A percentile compares a stretch with the other conserved stretches of the same genome.
Conservation (phyloP, 495 filamentous ascomycete genomes). For the Penicillium taxi region DNA sequence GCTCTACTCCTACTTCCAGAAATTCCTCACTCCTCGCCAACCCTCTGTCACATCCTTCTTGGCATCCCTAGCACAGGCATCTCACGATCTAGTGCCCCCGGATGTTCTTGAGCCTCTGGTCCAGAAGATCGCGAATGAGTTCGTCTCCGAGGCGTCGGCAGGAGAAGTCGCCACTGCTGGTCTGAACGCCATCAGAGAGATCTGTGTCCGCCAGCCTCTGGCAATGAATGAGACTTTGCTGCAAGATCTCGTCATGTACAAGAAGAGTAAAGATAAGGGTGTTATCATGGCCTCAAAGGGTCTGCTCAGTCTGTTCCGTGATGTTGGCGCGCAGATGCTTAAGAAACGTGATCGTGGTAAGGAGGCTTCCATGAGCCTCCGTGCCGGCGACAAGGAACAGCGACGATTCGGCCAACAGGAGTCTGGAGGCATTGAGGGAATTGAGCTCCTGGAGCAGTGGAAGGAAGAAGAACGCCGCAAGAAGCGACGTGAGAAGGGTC, state of each 20-base stretch:
- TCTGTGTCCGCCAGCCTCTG: slow-evolving; percentile 83
- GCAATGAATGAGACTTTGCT: slow-evolving; percentile 92
- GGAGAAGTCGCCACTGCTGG: slow-evolving; percentile 87
- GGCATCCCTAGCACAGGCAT: slow-evolving; percentile 83
- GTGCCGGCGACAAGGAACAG: slow-evolving; percentile 58
- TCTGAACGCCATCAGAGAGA: slow-evolving; percentile 88
- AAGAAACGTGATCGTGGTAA: slow-evolving; percentile 87
- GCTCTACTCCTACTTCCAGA: slow-evolving; percentile 81
- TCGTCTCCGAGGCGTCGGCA: slow-evolving; percentile 90
- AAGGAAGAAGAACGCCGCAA: slow-evolving; percentile 80
- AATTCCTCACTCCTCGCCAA: slow-evolving; percentile 81
- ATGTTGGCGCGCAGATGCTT: slow-evolving; percentile 82
- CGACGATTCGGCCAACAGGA: slow-evolving; percentile 72
- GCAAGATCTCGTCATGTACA: slow-evolving; percentile 94
- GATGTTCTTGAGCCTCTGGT: slow-evolving; percentile 88
- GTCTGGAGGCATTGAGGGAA: slow-evolving; percentile 76
- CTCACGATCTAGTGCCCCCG: slow-evolving; percentile 85
- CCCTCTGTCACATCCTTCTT: slow-evolving; percentile 90
- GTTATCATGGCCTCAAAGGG: slow-evolving; percentile 96
- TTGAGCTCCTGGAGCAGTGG: slow-evolving; percentile 87
- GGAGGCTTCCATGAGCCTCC: slow-evolving; percentile 77
- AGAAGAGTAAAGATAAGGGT: slow-evolving; percentile 95
- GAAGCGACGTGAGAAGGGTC: slow-evolving; percentile 58
- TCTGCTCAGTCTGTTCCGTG: slow-evolving; percentile 79
- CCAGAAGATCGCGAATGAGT: slow-evolving; percentile 95